Evolutionary conservation across 306 rosid species (phyloP).

Genomic region (Comarum palustre): DNA sequence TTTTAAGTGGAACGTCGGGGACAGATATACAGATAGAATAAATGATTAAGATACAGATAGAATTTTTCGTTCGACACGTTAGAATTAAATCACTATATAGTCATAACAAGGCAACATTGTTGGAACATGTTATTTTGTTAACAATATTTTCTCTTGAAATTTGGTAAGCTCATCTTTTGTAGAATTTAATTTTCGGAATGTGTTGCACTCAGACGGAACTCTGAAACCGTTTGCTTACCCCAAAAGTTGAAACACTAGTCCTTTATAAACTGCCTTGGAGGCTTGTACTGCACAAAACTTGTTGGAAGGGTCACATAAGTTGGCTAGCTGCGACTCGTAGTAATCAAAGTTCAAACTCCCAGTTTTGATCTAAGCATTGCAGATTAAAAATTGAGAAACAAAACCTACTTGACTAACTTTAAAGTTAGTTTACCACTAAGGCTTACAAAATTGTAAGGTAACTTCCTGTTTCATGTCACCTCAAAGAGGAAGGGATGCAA

Average conservation of each 20-base stretch:
- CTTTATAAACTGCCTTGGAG: not conserved
- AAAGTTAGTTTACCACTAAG: not conserved
- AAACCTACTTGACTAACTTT: not conserved
- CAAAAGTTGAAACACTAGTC: not conserved
- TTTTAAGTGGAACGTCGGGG: too few species aligned
- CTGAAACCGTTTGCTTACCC: not conserved
- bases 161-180: too few species aligned
- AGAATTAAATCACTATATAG: too few species aligned
- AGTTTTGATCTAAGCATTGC: not conserved
- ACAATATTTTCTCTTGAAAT: too few species aligned
- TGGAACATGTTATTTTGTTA: too few species aligned
- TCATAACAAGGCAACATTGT: too few species aligned
- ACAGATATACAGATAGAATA: too few species aligned
- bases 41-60: too few species aligned
- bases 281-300: not conserved
- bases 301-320: not conserved
- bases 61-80: too few species aligned
- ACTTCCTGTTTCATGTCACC: not conserved
- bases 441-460: not conserved
- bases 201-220: too few species aligned
- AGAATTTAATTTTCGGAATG: too few species aligned
- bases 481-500: not conserved
- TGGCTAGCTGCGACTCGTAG: not conserved
- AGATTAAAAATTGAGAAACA: not conserved
- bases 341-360: too few species aligned